Base-by-base conservation (phyloP, 352 stramenopile species). In the Aphanomyces stellatus region DNA sequence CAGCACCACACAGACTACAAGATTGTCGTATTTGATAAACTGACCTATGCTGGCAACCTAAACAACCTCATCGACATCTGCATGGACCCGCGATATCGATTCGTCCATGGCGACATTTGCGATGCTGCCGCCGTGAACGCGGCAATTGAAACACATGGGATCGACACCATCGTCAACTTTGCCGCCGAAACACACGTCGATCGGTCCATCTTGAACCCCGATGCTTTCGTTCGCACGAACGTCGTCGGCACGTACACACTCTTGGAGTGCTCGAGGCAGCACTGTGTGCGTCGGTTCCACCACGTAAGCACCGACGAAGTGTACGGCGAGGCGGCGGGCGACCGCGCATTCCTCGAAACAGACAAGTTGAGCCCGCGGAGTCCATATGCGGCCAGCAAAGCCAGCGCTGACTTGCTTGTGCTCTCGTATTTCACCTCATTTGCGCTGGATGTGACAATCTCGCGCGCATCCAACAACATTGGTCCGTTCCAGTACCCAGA, bases 141-240 rank as follows among this genome's bases (percentile, higher is more conserved):
- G 72, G 83, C 99, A 30, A 77, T 99, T 30, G 79, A 88, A 53
- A 91, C 88, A 19, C 90, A 99, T 74, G 76, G 89, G 17, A 98
- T 99, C 65, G 96, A 99, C 72, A 99, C 96, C 34, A 93, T 99
- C 61, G 76, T 99, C 72, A 97, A 99, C 80, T 99, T 99, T 81
- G 96, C 97, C 4, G 97, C 97, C 7, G 95, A 99, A 76, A 99
- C 94, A 7, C 93, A 98, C 69, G 91, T 98, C 34, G 97, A 99
- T 77, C 98, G 99, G 73, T 99, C 95, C 17, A 99, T 99, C 74
- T 96, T 96, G 15, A 99, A 99, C 74, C 98, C 94, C 31, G 96
- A 99, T 73, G 83, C 88, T 62, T 99, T 99, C 73, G 98, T 95
- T 48, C 87, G 98, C 60, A 98, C 94, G 67, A 99, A 99, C 76